Percentiles rank a stretch among this genome's conserved stretches.
phyloP scores from a whole-genome alignment of 139 green algal genomes.

The Chlamydomonas sp. region DNA sequence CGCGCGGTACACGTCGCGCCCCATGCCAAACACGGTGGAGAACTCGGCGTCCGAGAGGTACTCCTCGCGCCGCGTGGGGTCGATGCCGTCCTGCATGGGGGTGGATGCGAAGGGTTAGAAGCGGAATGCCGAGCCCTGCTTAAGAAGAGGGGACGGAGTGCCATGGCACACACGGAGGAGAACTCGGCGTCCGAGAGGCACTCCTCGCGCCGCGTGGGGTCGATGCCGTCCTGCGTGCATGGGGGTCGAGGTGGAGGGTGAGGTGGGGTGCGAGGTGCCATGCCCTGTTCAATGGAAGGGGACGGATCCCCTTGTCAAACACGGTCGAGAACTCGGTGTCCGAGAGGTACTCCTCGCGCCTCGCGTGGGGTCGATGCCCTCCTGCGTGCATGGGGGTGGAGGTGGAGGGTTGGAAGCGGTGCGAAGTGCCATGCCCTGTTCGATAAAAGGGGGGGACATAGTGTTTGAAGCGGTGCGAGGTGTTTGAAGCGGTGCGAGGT shows the following conservation, averaged over 20 bases:
- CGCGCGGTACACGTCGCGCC: background rate
- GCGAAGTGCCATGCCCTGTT: too few relatives aligned
- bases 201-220: slow-evolving; percentile 49
- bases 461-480: too few relatives aligned
- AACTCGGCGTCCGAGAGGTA: slow-evolving; percentile 46
- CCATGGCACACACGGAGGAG: slow-evolving; percentile 3
- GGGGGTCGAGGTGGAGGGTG: too few relatives aligned
- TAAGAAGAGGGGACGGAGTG: too few relatives aligned
- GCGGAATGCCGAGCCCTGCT: too few relatives aligned
- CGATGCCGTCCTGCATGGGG: slow-evolving; percentile 41
- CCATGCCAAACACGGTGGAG: slow-evolving; percentile 8
- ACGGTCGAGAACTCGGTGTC: slow-evolving; percentile 32
- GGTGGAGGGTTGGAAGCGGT: too few relatives aligned
- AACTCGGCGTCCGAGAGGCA: slow-evolving; percentile 45
- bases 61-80: slow-evolving; percentile 49
- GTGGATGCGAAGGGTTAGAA: too few relatives aligned
- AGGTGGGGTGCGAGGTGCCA: too few relatives aligned
- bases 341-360: slow-evolving; percentile 51
- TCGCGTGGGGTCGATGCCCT: slow-evolving; percentile 17
- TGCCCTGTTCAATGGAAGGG: too few relatives aligned
- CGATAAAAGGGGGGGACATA: too few relatives aligned
- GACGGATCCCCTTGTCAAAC: slow-evolving; percentile 11
- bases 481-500: background rate
- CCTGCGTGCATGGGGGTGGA: too few relatives aligned
- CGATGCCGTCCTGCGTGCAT: slow-evolving; percentile 41